phyloP scores from a whole-genome alignment of 2,329 filamentous ascomycete genomes.

The Colletotrichum paranaense region DNA sequence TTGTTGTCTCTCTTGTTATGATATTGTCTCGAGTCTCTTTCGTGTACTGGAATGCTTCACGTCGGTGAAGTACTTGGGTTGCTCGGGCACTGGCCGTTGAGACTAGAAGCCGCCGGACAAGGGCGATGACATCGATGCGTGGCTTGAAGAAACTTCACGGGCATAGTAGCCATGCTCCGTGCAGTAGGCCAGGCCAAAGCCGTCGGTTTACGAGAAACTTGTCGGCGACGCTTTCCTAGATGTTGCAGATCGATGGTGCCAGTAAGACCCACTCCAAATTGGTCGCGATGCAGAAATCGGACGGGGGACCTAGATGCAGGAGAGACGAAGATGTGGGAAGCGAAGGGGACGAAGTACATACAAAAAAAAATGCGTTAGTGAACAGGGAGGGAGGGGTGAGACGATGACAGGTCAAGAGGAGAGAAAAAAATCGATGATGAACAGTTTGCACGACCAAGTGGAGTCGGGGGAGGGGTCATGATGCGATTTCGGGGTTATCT shows the following conservation, averaged over 20 bases:
- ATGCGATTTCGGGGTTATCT: constrained; percentile 54
- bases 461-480: constrained; percentile 19
- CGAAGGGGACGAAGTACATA: not conserved
- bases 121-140: not conserved
- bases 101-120: not conserved
- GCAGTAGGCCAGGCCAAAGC: not conserved
- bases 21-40: not conserved
- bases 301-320: constrained; percentile 12
- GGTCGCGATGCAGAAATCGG: constrained; percentile 15
- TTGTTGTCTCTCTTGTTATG: not conserved
- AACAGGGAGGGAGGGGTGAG: constrained; percentile 7
- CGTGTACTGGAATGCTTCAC: not conserved
- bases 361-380: not conserved
- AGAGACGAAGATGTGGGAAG: constrained; percentile 11
- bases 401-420: not conserved
- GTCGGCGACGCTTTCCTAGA: constrained; percentile 12
- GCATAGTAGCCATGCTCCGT: not conserved
- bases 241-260: constrained; percentile 23
- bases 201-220: constrained; percentile 33
- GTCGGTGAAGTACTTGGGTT: too few relatives aligned
- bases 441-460: constrained; percentile 21
- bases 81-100: not conserved
- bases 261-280: constrained; percentile 24
- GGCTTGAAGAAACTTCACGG: not conserved
- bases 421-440: constrained; percentile 12